phyloP scores from a whole-genome alignment of 1,284 basidiomycete species.

The Cryptococcus sp. region DNA sequence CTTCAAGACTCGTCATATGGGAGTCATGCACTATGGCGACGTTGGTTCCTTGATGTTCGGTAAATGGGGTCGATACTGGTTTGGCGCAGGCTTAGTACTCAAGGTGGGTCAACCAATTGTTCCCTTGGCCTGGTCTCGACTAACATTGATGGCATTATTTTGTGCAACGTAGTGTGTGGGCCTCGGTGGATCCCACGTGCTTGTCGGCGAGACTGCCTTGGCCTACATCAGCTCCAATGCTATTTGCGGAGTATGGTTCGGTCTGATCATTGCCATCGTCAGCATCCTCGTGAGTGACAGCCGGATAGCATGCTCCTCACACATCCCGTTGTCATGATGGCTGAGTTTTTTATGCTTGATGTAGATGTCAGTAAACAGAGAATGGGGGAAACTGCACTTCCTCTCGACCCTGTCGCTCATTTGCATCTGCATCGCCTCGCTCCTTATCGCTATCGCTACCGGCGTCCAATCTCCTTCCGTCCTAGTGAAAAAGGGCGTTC shows the following conservation, averaged over 20 bases:
- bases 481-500: slow-evolving; percentile 26
- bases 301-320: neutral
- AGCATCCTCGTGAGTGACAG: slow-evolving; percentile 25
- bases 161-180: slow-evolving; percentile 33
- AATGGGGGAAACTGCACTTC: slow-evolving; percentile 37
- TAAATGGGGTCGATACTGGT: slow-evolving; percentile 35
- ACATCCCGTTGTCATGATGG: neutral
- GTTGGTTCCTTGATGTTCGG: slow-evolving; percentile 46
- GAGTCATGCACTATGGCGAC: slow-evolving; percentile 48
- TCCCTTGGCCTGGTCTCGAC: neutral
- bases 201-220: slow-evolving; percentile 42
- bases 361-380: slow-evolving; percentile 14
- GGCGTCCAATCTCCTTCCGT: slow-evolving; percentile 30
- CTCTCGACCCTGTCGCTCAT: slow-evolving; percentile 39
- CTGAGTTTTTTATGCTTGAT: no score
- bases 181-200: slow-evolving; percentile 44
- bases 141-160: slow-evolving; percentile 1
- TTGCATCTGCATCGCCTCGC: slow-evolving; percentile 37
- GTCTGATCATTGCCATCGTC: slow-evolving; percentile 38
- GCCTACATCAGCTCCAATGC: slow-evolving; percentile 36
- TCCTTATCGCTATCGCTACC: slow-evolving; percentile 42
- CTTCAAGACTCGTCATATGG: slow-evolving; percentile 47
- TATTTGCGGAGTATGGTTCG: slow-evolving; percentile 45
- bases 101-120: slow-evolving; percentile 24
- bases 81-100: slow-evolving; percentile 38